Percentiles rank a stretch among this genome's conserved stretches.
These are phyloP conservation scores for Zizania latifolia DNA, from an alignment of 176 grass and related monocot genomes.

Conservation along the genomic window DNA sequence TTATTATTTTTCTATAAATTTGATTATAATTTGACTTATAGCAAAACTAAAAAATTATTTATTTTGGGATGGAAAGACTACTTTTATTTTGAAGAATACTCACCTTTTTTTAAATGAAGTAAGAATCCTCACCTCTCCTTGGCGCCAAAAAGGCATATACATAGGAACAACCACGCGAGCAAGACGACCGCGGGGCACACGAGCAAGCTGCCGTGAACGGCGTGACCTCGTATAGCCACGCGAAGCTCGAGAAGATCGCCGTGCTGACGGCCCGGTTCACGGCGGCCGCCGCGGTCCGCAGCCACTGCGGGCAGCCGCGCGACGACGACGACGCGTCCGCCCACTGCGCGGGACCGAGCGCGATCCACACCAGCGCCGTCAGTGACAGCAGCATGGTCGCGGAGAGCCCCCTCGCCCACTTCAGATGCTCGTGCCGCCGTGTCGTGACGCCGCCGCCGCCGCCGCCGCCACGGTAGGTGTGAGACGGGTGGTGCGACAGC, in stretches of 20 bases:
- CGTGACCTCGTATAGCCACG: not conserved
- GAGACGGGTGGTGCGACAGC: not conserved
- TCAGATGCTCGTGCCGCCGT: constrained; percentile 25
- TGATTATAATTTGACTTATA: too few relatives aligned
- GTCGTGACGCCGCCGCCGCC: not conserved
- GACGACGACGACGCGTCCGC: constrained; percentile 16
- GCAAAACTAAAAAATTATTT: too few relatives aligned
- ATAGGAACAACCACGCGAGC: constrained; percentile 4
- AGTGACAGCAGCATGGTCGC: constrained; percentile 37
- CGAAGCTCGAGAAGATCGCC: constrained; percentile 16
- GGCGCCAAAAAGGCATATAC: not conserved
- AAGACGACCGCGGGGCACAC: not conserved
- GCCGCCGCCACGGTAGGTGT: not conserved
- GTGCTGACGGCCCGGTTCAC: not conserved
- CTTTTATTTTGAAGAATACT: too few relatives aligned
- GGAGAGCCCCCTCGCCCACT: constrained; percentile 29
- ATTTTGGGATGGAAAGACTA: too few relatives aligned
- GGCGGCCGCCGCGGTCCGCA: not conserved
- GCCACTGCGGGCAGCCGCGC: constrained; percentile 5
- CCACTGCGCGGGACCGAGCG: constrained; percentile 31
- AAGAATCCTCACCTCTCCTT: not conserved
- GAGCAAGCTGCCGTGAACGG: constrained; percentile 2
- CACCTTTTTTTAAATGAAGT: not conserved
- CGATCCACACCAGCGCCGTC: constrained; percentile 35
- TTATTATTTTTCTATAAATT: too few relatives aligned